phyloP scores from a whole-genome alignment of 345 rosid genomes.

The Aurinia saxatilis region DNA sequence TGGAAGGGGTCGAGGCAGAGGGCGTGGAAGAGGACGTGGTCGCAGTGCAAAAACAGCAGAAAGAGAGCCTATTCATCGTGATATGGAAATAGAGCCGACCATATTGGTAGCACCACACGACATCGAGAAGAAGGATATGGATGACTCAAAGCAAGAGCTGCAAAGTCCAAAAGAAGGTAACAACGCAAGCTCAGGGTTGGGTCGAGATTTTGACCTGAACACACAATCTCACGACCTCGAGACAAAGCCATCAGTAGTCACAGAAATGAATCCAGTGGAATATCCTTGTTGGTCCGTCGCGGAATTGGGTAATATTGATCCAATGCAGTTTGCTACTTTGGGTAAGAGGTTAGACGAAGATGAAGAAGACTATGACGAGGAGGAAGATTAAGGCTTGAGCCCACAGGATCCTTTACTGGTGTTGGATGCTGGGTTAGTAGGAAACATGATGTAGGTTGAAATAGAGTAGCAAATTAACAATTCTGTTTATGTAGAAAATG shows the following conservation, averaged over 20 bases:
- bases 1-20: constrained; percentile 89
- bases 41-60: constrained; percentile 57
- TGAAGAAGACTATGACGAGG: constrained; percentile 86
- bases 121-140: constrained; percentile 8
- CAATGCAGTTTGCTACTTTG: constrained; percentile 67
- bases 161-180: constrained; percentile 33
- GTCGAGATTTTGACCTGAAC: constrained; percentile 32
- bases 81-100: constrained; percentile 48
- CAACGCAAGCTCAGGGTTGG: constrained; percentile 18
- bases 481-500: constrained; percentile 18
- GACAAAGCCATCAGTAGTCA: constrained; percentile 31
- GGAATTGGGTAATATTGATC: constrained; percentile 77
- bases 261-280: constrained; percentile 30
- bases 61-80: constrained; percentile 54
- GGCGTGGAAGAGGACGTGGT: constrained; percentile 95
- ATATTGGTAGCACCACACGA: constrained; percentile 1
- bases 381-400: constrained; percentile 43
- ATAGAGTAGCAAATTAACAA: constrained; percentile 15
- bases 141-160: constrained; percentile 32
- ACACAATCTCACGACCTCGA: constrained; percentile 57
- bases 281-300: constrained; percentile 92
- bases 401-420: neutral
- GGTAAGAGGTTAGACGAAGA: constrained; percentile 72
- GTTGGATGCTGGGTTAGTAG: constrained; percentile 7
- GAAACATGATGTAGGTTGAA: constrained; percentile 6